phyloP scores from a whole-genome alignment of 495 filamentous ascomycete species.

The Mytilinidion resinicola region DNA sequence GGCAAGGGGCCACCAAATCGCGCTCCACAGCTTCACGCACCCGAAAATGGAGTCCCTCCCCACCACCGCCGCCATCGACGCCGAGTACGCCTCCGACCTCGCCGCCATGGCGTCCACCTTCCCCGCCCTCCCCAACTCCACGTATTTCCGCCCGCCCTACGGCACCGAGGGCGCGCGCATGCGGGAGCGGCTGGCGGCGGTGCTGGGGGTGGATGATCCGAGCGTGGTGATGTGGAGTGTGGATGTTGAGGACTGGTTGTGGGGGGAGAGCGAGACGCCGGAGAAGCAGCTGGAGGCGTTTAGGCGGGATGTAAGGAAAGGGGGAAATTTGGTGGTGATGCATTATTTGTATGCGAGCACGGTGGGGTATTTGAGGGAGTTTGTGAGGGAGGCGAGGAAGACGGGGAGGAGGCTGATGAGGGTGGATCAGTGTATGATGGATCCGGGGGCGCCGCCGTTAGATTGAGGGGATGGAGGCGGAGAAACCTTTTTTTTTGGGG shows the following conservation, averaged over 20 bases:
- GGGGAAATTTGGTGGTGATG: constrained; percentile 70
- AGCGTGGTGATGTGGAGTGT: constrained; percentile 69
- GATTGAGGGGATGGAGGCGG: constrained; percentile 6
- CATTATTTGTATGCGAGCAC: constrained; percentile 68
- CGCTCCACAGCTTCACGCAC: constrained; percentile 68
- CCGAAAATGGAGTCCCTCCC: constrained; percentile 64
- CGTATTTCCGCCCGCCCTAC: constrained; percentile 72
- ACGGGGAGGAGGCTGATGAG: constrained; percentile 66
- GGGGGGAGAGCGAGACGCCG: constrained; percentile 58
- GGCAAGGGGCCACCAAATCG: constrained; percentile 61
- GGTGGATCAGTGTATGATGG: constrained; percentile 72
- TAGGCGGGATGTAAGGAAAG: constrained; percentile 55
- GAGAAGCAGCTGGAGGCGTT: constrained; percentile 73
- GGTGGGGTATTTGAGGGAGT: constrained; percentile 59
- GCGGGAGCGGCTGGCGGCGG: constrained; percentile 50
- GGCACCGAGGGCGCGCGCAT: constrained; percentile 68
- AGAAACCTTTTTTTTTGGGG: neutral
- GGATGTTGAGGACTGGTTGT: constrained; percentile 75
- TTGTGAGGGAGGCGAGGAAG: constrained; percentile 61
- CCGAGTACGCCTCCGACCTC: constrained; percentile 61
- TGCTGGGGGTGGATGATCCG: constrained; percentile 44
- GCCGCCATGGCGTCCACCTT: constrained; percentile 47
- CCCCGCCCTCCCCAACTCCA: constrained; percentile 18
- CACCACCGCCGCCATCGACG: constrained; percentile 55
- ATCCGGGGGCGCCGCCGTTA: constrained; percentile 58